Percentiles rank a stretch among this genome's conserved stretches.
Evolutionary conservation across 1,284 basidiomycete species (phyloP).

Genomic region (Xanthoconium separans): DNA sequence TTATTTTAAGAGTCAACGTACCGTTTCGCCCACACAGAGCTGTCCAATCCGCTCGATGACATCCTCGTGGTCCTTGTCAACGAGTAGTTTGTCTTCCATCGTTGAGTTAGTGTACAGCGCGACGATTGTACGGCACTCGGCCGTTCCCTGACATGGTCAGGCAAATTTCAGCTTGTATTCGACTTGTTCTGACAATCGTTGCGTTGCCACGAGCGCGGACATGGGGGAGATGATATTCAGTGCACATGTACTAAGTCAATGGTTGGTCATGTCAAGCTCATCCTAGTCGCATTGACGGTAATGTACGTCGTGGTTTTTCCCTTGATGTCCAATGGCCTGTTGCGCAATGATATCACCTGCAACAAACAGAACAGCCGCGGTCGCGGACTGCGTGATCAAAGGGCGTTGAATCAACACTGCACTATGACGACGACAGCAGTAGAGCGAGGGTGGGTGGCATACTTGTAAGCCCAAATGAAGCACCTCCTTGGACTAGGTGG

Average conservation of each 20-base stretch:
- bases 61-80: neutral
- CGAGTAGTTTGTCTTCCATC: neutral
- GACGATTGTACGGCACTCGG: neutral
- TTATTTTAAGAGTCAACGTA: no score
- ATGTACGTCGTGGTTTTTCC: constrained; percentile 68
- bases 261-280: neutral
- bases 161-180: neutral
- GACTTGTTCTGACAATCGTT: neutral
- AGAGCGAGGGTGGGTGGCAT: constrained; percentile 5
- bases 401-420: constrained; percentile 62
- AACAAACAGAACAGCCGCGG: constrained; percentile 38
- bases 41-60: neutral
- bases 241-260: constrained; percentile 31
- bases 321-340: constrained; percentile 71
- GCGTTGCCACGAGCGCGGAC: neutral
- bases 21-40: neutral
- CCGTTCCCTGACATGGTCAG: neutral
- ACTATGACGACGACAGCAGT: constrained; percentile 43
- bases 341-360: constrained; percentile 83
- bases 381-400: constrained; percentile 30
- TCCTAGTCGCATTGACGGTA: neutral
- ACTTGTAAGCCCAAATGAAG: constrained; percentile 28
- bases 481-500: neutral
- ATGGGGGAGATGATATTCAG: neutral
- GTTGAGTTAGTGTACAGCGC: neutral